These are phyloP conservation scores for Phytophthora idaei DNA, from an alignment of 352 stramenopile genomes.

Conservation along the genomic window DNA sequence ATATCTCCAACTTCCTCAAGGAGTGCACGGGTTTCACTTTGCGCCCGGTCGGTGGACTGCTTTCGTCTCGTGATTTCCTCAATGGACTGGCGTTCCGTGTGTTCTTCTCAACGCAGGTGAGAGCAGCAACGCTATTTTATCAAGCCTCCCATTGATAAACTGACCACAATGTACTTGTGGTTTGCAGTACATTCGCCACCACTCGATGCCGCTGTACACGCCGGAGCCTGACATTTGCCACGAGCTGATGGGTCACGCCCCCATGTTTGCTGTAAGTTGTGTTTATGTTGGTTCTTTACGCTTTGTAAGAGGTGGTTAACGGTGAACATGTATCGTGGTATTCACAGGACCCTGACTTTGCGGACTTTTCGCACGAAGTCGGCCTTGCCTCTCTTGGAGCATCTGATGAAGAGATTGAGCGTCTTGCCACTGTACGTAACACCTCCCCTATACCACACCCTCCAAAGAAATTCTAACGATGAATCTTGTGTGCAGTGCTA, in stretches of 20 bases:
- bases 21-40: conserved; percentile 92
- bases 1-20: conserved; percentile 96
- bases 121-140: not conserved
- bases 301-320: not conserved
- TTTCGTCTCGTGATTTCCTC: conserved; percentile 97
- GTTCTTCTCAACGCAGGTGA: conserved; percentile 96
- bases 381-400: conserved; percentile 95
- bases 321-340: not conserved
- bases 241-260: conserved; percentile 95
- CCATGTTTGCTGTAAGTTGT: conserved; percentile 93
- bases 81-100: conserved; percentile 98
- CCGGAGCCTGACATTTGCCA: conserved; percentile 99
- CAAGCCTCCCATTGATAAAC: not conserved
- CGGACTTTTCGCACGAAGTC: conserved; percentile 97
- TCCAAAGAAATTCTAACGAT: conserved; percentile 2
- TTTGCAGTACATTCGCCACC: conserved; percentile 93
- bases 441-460: not conserved
- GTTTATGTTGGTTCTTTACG: not conserved
- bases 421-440: conserved; percentile 83
- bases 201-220: conserved; percentile 96
- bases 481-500: conserved; percentile 81
- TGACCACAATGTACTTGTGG: not conserved
- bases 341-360: conserved; percentile 94
- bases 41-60: conserved; percentile 93
- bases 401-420: conserved; percentile 95